A percentile compares a stretch with the other conserved stretches of the same genome.
phyloP scores from a whole-genome alignment of 768 basidiomycete species.

The Lactarius psammicola region DNA sequence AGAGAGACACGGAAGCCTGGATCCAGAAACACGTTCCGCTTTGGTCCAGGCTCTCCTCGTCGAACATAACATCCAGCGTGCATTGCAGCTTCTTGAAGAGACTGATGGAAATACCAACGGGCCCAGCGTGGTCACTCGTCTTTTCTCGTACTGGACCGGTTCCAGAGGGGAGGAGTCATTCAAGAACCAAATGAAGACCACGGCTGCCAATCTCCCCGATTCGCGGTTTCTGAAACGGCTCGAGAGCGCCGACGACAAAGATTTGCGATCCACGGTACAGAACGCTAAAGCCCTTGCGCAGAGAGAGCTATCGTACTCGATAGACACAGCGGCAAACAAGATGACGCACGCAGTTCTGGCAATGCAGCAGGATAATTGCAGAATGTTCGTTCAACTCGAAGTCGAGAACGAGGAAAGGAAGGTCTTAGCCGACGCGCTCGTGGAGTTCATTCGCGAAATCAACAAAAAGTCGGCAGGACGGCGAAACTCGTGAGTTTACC shows the following conservation, averaged over 20 bases:
- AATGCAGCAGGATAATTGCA: slow-evolving; percentile 15
- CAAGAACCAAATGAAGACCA: slow-evolving; percentile 12
- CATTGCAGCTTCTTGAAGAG: background rate
- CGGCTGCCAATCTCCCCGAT: slow-evolving; percentile 5
- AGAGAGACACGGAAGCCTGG: background rate
- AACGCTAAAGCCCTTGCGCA: background rate
- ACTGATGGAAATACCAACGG: background rate
- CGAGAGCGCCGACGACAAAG: background rate
- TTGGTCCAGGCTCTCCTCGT: slow-evolving; percentile 5
- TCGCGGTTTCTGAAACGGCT: slow-evolving; percentile 17
- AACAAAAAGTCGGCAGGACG: background rate
- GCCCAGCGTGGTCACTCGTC: background rate
- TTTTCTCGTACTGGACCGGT: background rate
- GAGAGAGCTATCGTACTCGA: slow-evolving; percentile 1
- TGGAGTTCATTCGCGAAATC: slow-evolving; percentile 12
- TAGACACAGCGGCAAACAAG: slow-evolving; percentile 10
- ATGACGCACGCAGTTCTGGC: slow-evolving; percentile 5
- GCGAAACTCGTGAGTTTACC: slow-evolving; percentile 12
- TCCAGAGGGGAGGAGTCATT: background rate
- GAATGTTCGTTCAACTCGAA: slow-evolving; percentile 4
- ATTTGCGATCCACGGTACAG: slow-evolving; percentile 10
- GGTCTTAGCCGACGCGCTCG: background rate
- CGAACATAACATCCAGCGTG: background rate
- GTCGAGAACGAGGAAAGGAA: slow-evolving; percentile 6
- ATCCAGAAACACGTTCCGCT: background rate